Evolutionary conservation across 176 grass and related monocot genomes (phyloP), one percentile per base, ranked within the genome.

Genomic region (Phoenix dactylifera): DNA sequence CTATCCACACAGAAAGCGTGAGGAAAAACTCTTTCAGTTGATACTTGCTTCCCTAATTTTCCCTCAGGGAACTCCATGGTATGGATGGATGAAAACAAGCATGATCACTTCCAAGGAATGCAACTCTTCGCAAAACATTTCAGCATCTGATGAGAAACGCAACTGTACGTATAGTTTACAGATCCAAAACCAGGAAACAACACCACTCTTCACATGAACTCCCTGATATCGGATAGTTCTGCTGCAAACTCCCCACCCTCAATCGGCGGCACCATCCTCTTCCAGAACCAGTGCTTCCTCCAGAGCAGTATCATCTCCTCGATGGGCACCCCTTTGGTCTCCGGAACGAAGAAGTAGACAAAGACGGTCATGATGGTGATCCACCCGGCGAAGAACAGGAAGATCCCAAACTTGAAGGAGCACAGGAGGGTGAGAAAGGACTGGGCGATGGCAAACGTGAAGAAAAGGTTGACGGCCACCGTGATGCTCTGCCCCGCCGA

Each of bases 401-500:
- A 96, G 60, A 96, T 87, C 59, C 83, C 91, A 52, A 82, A 87
- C 77, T 90, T 90, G 64, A 96, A 67, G 19, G 51, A 35, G 76
- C 91, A 96, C 2, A 96, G 72, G 56, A 96, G 72, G 60, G 68
- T 54, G 10, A 96, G 80, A 76, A 96, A 87, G 19, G 72, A 57
- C 86, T 96, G 91, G 28, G 75, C 91, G 23, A 96, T 72, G 18
- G 68, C 78, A 53, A 90, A 90, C 26, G 86, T 96, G 72, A 96
- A 85, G 60, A 85, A 60, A 16, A 90, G 77, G 58, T 97, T 97
- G 3, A 97, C 78, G 0, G 92, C 72, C 44, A 97, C 83, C 57
- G 92, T 91, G 73, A 97, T 96, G 83, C 92, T 90, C 77, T 96
- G 87, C 69, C 92, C 92, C 0, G 92, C 86, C 5, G 92, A 91